Evolutionary conservation across 176 grass and related monocot genomes (phyloP), one percentile per base, ranked within the genome.

Genomic region (Neostapfia colusana): DNA sequence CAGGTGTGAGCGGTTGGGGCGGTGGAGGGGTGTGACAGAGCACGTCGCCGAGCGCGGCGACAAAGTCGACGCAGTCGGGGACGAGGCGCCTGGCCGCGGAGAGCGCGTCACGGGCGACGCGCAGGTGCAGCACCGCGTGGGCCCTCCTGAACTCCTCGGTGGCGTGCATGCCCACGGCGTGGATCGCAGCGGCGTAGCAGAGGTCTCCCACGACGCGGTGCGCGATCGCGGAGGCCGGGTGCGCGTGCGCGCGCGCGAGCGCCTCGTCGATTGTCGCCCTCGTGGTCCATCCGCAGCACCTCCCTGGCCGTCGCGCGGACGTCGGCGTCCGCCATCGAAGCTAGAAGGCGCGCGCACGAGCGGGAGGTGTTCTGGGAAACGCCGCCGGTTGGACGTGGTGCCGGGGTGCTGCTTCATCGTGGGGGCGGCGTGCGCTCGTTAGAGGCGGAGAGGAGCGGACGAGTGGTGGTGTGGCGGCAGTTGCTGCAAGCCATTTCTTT

Each of bases 41-140:
- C 15, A 58, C 72, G 71, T 86, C 55, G 5, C 64, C 84, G 44
- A 70, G 71, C 6, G 78, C 43, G 36, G 36, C 49, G 13, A 78
- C 71, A 44, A 37, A 2, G 54, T 69, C 84, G 84, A 76, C 36
- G 84, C 84, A 76, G 55, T 63, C 3, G 1, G 84, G 84, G 23
- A 21, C 84, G 23, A 81, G 70, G 41, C 24, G 43, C 63, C n/a
- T 13, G 14, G 63, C 63, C 63, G 0, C 36, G 18, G 21, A 8
- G 35, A 86, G 70, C n/a, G 43, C 54, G 18, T 41, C 2, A 9
- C 63, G 77, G 18, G 84, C 77, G 5, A 17, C 10, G 41, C 18
- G 20, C 41, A 86, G 77, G 84, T 81, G 70, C 12, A 53, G 1
- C 0, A 1, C 2, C 25, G 62, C 50, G 18, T 17, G 25, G 12